A percentile compares a stretch with the other conserved stretches of the same genome.
Evolutionary conservation across 768 basidiomycete genomes (phyloP).

Genomic region (Termitomyces sp.): DNA sequence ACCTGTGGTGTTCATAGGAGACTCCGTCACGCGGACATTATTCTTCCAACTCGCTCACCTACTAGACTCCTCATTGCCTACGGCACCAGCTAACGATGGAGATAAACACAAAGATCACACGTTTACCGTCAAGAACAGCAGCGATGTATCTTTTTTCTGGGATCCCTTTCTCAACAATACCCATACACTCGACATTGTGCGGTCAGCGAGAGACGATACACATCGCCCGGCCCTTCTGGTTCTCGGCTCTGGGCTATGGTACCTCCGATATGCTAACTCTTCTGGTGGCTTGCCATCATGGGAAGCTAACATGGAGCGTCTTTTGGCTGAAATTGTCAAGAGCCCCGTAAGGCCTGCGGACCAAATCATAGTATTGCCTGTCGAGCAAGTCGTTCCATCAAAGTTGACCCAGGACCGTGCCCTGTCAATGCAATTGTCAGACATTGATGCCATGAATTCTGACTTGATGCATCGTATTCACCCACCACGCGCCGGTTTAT

Average conservation of each 20-base stretch:
- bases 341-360: constrained; percentile 52
- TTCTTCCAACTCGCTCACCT: constrained; percentile 72
- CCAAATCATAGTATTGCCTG: constrained; percentile 71
- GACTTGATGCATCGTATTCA: constrained; percentile 70
- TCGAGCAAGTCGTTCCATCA: constrained; percentile 63
- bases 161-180: constrained; percentile 85
- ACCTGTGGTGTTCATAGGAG: constrained; percentile 75
- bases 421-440: constrained; percentile 65
- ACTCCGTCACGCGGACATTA: constrained; percentile 76
- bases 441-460: constrained; percentile 91
- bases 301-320: constrained; percentile 68
- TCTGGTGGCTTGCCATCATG: constrained; percentile 78
- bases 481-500: constrained; percentile 22
- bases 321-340: constrained; percentile 47
- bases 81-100: constrained; percentile 46
- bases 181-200: constrained; percentile 42
- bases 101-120: constrained; percentile 68
- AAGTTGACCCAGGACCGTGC: constrained; percentile 65
- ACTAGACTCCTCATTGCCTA: constrained; percentile 55
- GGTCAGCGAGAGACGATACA: constrained; percentile 4
- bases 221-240: constrained; percentile 62
- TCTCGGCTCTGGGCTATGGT: constrained; percentile 87
- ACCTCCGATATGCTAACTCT: constrained; percentile 66
- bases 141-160: constrained; percentile 66
- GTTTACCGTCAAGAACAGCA: constrained; percentile 41